These are phyloP conservation scores for Coemansia sp. DNA, from an alignment of 192 early-diverging fungal genomes.

Conservation along the genomic window DNA sequence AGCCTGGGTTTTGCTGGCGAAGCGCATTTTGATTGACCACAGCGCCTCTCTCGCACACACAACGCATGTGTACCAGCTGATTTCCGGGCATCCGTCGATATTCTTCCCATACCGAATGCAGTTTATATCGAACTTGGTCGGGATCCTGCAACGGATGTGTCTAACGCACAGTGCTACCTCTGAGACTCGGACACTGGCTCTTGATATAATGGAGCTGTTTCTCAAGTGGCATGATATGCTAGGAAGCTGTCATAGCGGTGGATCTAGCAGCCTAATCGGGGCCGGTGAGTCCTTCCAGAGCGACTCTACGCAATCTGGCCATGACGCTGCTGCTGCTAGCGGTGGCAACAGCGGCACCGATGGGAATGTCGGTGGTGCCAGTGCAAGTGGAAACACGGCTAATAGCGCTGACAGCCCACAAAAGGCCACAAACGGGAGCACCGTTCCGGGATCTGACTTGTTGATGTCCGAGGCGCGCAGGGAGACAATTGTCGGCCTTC, in stretches of 20 bases:
- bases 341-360: not conserved
- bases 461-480: slow-evolving; percentile 41
- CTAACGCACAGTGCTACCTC: slow-evolving; percentile 79
- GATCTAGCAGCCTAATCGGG: slow-evolving; percentile 7
- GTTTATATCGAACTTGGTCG: slow-evolving; percentile 88
- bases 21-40: slow-evolving; percentile 89
- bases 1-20: slow-evolving; percentile 84
- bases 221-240: slow-evolving; percentile 84
- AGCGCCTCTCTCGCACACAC: slow-evolving; percentile 88
- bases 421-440: slow-evolving; percentile 2
- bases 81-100: slow-evolving; percentile 83
- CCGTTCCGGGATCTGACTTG: slow-evolving; percentile 6
- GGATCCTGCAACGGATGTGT: slow-evolving; percentile 83
- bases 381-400: not conserved
- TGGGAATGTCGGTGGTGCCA: not conserved
- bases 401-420: not conserved
- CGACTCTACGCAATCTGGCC: not conserved
- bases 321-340: not conserved
- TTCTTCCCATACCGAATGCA: slow-evolving; percentile 89
- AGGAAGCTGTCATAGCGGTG: slow-evolving; percentile 47
- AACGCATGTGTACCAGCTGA: slow-evolving; percentile 86
- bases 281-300: not conserved
- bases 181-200: slow-evolving; percentile 81
- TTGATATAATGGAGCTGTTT: slow-evolving; percentile 90
- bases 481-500: slow-evolving; percentile 49